Evolutionary conservation across 192 early-diverging fungal genomes (phyloP).

Genomic region (Entophlyctis helioformis): DNA sequence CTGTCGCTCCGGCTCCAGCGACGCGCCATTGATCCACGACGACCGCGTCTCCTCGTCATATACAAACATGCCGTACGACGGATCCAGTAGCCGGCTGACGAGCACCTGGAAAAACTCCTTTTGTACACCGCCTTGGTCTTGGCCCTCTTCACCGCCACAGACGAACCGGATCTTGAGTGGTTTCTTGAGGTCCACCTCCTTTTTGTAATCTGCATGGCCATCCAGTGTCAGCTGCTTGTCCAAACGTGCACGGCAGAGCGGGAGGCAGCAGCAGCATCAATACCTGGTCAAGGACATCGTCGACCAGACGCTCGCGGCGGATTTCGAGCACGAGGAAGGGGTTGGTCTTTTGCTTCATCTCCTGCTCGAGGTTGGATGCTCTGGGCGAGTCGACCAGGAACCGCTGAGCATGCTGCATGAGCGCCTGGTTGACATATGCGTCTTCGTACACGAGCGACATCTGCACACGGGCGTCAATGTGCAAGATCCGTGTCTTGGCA

Average conservation of each 20-base stretch:
- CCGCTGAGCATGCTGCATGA: constrained; percentile 62
- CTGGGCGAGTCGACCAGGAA: constrained; percentile 41
- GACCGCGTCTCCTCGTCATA: constrained; percentile 46
- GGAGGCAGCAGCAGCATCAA: background rate
- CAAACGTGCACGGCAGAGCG: too few species aligned
- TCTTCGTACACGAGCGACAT: constrained; percentile 72
- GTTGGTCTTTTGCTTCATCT: constrained; percentile 44
- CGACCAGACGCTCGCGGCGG: constrained; percentile 51
- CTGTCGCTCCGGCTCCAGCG: constrained; percentile 32
- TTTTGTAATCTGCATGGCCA: constrained; percentile 39
- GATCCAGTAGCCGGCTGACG: constrained; percentile 58
- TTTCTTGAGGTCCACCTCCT: constrained; percentile 57
- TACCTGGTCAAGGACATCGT: constrained; percentile 69
- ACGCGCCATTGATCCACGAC: constrained; percentile 67
- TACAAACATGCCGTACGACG: constrained; percentile 65
- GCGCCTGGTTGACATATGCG: constrained; percentile 68
- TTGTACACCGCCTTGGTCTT: constrained; percentile 93
- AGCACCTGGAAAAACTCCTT: constrained; percentile 89
- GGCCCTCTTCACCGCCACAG: constrained; percentile 80
- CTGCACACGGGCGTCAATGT: constrained; percentile 63
- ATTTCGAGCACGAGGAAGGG: constrained; percentile 77
- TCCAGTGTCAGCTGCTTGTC: constrained; percentile 25
- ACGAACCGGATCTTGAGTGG: constrained; percentile 79
- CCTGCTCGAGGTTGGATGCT: constrained; percentile 34
- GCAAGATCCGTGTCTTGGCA: constrained; percentile 56